A percentile compares a stretch with the other conserved stretches of the same genome.
phyloP scores from a whole-genome alignment of 257 asterid species.

The Verbena officinalis region DNA sequence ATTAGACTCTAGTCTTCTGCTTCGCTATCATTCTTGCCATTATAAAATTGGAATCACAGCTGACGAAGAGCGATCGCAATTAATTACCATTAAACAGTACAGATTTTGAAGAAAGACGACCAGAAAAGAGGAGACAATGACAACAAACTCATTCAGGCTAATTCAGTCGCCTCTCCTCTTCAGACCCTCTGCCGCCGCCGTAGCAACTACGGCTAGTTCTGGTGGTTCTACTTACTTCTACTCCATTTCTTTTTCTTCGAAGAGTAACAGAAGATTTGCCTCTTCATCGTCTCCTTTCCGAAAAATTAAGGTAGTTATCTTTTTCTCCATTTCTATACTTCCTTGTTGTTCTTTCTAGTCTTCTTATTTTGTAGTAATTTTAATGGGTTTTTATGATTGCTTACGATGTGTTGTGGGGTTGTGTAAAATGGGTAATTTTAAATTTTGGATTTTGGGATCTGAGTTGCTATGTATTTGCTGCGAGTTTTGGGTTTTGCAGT shows the following conservation, averaged over 20 bases:
- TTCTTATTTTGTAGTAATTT: neutral
- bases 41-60: neutral
- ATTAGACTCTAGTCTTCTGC: neutral
- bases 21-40: neutral
- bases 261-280: constrained; percentile 18
- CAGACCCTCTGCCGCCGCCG: neutral
- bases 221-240: neutral
- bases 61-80: neutral
- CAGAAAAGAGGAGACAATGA: constrained; percentile 21
- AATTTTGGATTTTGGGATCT: constrained; percentile 2
- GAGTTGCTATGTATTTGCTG: neutral
- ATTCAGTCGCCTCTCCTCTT: constrained; percentile 23
- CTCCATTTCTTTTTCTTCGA: constrained; percentile 25
- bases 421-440: neutral
- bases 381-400: neutral
- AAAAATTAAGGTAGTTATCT: constrained; percentile 22
- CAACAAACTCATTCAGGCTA: constrained; percentile 39
- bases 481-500: neutral
- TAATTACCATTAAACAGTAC: neutral
- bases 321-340: no score
- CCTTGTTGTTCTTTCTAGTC: neutral
- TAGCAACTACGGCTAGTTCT: neutral
- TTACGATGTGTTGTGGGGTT: neutral
- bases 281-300: constrained; percentile 23
- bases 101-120: neutral